phyloP scores from a whole-genome alignment of 2,329 filamentous ascomycete genomes.

The Cladosporium sp. region DNA sequence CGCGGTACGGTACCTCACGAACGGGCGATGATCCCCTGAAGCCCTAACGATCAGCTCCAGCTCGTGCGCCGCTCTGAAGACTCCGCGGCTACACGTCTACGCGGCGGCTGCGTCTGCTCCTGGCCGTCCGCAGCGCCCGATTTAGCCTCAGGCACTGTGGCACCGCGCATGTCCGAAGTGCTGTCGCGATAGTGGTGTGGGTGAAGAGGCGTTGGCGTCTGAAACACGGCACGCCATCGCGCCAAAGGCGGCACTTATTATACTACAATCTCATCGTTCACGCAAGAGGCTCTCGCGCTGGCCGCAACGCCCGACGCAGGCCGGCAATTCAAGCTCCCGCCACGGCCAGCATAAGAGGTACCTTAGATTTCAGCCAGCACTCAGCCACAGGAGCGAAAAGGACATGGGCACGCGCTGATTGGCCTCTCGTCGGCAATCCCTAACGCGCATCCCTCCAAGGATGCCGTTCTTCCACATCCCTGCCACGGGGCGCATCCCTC shows the following conservation, averaged over 20 bases:
- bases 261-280: not conserved
- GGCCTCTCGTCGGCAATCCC: not conserved
- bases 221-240: constrained; percentile 4
- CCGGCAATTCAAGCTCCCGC: not conserved
- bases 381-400: not conserved
- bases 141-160: not conserved
- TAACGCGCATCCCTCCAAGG: constrained; percentile 5
- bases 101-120: not conserved
- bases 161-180: not conserved
- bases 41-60: not conserved
- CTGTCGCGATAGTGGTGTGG: not conserved
- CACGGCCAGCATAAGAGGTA: not conserved
- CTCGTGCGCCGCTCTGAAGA: not conserved
- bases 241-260: not conserved
- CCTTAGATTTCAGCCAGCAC: not conserved
- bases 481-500: not conserved
- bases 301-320: too few species aligned
- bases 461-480: not conserved
- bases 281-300: too few species aligned
- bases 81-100: not conserved
- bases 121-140: not conserved
- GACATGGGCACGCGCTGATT: not conserved
- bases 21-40: not conserved
- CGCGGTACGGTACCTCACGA: not conserved
- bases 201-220: not conserved